Evolutionary conservation across 768 basidiomycete species (phyloP), one percentile per base, ranked within the genome.

Genomic region (Serendipita vermifera): DNA sequence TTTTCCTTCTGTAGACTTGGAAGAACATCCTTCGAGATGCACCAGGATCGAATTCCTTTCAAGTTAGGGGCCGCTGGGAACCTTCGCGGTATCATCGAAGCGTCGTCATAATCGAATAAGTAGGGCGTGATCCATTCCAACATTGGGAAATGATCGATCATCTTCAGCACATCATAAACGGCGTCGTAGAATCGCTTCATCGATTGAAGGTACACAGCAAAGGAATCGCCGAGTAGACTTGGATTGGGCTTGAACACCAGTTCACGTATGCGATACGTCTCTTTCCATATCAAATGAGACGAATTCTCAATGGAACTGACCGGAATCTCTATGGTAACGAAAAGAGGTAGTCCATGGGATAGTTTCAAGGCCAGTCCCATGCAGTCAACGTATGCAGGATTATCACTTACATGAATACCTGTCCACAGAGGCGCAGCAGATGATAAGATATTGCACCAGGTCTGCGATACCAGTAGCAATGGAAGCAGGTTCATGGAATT

Each of bases 11-110:
- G 7, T 20, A 51, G 5, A n/a, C 29, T 51, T 5, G 22, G n/a
- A n/a, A 51, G 32, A 29, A 22, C 32, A 27, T 26, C 46, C 7
- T 22, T 51, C 24, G 46, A 27, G 15, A 51, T 5, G 32, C 46
- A 51, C 46, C 46, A 51, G 32, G n/a, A 51, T 22, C n/a, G 17
- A 7, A 51, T 22, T n/a, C 22, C 46, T 51, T 51, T 51, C 7
- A 51, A n/a, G 5, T 51, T 51, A 7, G 46, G 46, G 0, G 46
- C 24, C 9, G 7, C 17, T 29, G 46, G 46, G 17, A 51, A 51
- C 46, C 46, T 22, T 7, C 9, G 46, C 46, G 26, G n/a, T 11
- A 51, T 29, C 46, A 51, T 51, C 7, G 46, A 51, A n/a, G 32
- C 26, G 24, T 31, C 32, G 29, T 51, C 26, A 26, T 24, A 51